A percentile compares a stretch with the other conserved stretches of the same genome.
These are phyloP conservation scores for Nepenthes alata DNA, from an alignment of 179 eudicot genomes.

Conservation along the genomic window DNA sequence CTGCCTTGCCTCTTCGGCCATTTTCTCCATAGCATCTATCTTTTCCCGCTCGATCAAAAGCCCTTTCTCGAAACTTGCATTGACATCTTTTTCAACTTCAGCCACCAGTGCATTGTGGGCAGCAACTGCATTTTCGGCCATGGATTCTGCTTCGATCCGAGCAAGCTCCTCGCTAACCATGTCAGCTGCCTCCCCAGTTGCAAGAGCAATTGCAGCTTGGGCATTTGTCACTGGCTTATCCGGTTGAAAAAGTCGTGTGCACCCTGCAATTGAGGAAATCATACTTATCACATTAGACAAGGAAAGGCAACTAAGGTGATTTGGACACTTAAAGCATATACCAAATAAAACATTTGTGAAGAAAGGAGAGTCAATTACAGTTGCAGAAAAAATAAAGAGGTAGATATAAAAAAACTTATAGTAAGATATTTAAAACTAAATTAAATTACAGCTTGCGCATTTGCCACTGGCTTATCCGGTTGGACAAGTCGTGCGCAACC, in stretches of 20 bases:
- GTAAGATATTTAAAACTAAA: too few species aligned
- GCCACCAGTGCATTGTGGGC: conserved; percentile 85
- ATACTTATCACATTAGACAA: not conserved
- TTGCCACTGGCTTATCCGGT: conserved; percentile 94
- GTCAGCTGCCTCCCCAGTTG: conserved; percentile 83
- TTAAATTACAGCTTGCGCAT: conserved; percentile 79
- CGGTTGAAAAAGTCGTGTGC: conserved; percentile 89
- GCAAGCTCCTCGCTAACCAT: conserved; percentile 87
- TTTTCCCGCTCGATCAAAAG: conserved; percentile 69
- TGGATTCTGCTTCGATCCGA: conserved; percentile 90
- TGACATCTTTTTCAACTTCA: conserved; percentile 81
- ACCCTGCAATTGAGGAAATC: conserved; percentile 38
- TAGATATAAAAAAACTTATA: too few species aligned
- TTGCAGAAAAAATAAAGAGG: too few species aligned
- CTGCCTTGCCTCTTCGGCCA: conserved; percentile 69
- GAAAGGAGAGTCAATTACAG: too few species aligned
- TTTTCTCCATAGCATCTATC: conserved; percentile 55
- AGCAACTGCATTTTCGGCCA: conserved; percentile 90
- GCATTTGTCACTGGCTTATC: conserved; percentile 95
- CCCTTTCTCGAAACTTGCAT: conserved; percentile 71
- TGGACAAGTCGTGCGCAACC: conserved; percentile 91
- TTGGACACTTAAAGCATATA: too few species aligned
- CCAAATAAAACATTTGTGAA: too few species aligned
- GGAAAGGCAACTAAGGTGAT: too few species aligned
- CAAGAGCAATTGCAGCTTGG: conserved; percentile 91